Conservation (phyloP, 129 eudicot genomes). For the Solidago caesia region DNA sequence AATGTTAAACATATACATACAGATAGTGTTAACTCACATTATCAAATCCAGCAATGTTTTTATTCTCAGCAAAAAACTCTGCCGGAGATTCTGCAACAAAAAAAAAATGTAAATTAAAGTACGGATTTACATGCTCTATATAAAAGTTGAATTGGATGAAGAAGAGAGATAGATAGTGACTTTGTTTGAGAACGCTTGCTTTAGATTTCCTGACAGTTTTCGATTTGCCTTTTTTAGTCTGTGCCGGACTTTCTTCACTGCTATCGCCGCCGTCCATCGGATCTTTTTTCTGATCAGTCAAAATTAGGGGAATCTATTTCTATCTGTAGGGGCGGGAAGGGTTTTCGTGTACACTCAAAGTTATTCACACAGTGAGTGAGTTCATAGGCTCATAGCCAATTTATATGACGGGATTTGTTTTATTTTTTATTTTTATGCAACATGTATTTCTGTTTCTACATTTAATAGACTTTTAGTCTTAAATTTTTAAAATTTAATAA, state of each 20-base stretch:
- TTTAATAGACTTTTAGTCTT: too few species aligned
- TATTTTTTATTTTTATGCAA: too few species aligned
- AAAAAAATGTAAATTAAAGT: background rate
- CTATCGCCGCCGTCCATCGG: slow-evolving; percentile 62
- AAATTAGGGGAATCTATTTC: slow-evolving; percentile 26
- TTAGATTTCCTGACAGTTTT: slow-evolving; percentile 66
- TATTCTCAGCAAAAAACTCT: slow-evolving; percentile 94
- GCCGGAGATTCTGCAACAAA: slow-evolving; percentile 83
- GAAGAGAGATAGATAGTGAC: slow-evolving; percentile 39
- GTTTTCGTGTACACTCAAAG: background rate
- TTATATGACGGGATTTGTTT: too few species aligned
- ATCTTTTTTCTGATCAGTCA: slow-evolving; percentile 6
- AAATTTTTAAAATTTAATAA: too few species aligned
- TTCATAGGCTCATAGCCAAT: too few species aligned
- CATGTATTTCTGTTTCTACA: too few species aligned
- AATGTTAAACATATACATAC: too few species aligned
- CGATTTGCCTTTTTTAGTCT: slow-evolving; percentile 60
- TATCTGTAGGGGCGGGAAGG: slow-evolving; percentile 22
- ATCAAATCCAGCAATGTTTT: slow-evolving; percentile 95
- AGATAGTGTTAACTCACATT: slow-evolving; percentile 50
- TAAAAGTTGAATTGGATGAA: background rate
- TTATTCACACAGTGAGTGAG: too few species aligned
- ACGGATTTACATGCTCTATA: background rate
- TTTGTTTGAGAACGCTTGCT: slow-evolving; percentile 77
- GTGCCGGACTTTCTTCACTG: slow-evolving; percentile 72